Base-by-base conservation (phyloP, 306 rosid genomes). In the Elaeagnus macrophylla region DNA sequence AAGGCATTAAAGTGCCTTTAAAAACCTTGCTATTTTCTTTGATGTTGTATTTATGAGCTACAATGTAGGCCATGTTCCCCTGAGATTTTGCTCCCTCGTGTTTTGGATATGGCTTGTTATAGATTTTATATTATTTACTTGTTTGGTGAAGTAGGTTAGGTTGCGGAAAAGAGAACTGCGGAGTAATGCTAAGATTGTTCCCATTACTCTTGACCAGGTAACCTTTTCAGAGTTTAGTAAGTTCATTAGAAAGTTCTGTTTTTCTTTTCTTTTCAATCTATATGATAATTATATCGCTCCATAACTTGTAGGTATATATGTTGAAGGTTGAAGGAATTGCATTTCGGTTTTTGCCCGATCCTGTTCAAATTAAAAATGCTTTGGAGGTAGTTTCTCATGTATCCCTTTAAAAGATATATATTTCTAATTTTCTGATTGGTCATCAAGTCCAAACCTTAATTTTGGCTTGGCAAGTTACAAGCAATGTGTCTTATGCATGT, bases 301-400 rank as follows among this genome's bases (percentile, higher is more conserved):
- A 17, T 12, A 10, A 60, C 9, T 51, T 48, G 38, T 54, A 91
- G 97, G 95, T 86, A 7, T 91, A 91, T 72, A 72, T 91, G 97
- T 69, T 91, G 72, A 91, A 91, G 86, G 97, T 91, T 13, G 97
- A 91, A 84, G 97, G 97, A 62, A 91, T 91, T 75, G 93, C 99
- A 16, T 91, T 87, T 65, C 75, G 95, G 13, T 86, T 91, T 83
- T 75, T 91, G 68, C 99, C 99, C 10, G 99, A 91, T 70, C 99
- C 96, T 1, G 75, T 91, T 67, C 96, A 91, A 61, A 82, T 91
- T 39, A 84, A 75, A 75, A 91, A 91, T 71, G 96, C 99, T 42
- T 37, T 91, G 7, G 93, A 91, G 99, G 97, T 84, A 55, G 84
- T 37, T 71, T 72, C 54, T 57, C 17, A 32, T n/a, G 11, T 54